Conservation (phyloP, 306 rosid genomes). For the Cicer judaicum region DNA sequence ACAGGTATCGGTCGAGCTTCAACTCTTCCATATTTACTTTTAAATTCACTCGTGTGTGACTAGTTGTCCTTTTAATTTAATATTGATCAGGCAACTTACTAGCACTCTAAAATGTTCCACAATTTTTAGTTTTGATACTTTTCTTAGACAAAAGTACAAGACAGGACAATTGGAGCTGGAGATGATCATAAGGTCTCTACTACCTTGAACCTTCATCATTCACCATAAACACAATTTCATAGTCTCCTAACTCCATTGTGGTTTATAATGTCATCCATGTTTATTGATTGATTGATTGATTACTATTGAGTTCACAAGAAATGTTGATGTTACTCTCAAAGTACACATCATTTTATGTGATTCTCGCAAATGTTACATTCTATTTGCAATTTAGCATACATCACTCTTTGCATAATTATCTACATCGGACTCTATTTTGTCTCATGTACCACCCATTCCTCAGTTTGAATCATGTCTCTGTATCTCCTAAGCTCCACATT, state of each 20-base stretch:
- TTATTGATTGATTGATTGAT: background rate
- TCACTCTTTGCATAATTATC: background rate
- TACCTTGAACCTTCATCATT: background rate
- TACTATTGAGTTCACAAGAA: background rate
- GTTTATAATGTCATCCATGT: background rate
- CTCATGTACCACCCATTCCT: background rate
- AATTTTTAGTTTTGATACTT: background rate
- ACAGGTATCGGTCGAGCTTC: no score
- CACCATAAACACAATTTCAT: background rate
- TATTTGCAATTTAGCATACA: no score
- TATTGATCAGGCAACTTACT: background rate
- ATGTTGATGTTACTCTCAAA: background rate
- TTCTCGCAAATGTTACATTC: no score
- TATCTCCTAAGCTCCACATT: background rate
- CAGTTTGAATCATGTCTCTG: background rate
- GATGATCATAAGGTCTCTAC: background rate
- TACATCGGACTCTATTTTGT: background rate
- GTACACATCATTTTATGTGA: background rate
- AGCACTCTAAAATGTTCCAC: background rate
- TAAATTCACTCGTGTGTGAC: background rate
- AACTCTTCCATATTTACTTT: no score
- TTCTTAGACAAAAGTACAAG: background rate
- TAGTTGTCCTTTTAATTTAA: background rate
- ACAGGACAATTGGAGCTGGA: background rate
- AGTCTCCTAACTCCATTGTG: background rate